Evolutionary conservation across 352 stramenopile species (phyloP).

Genomic region (Globisporangium camurandrum): DNA sequence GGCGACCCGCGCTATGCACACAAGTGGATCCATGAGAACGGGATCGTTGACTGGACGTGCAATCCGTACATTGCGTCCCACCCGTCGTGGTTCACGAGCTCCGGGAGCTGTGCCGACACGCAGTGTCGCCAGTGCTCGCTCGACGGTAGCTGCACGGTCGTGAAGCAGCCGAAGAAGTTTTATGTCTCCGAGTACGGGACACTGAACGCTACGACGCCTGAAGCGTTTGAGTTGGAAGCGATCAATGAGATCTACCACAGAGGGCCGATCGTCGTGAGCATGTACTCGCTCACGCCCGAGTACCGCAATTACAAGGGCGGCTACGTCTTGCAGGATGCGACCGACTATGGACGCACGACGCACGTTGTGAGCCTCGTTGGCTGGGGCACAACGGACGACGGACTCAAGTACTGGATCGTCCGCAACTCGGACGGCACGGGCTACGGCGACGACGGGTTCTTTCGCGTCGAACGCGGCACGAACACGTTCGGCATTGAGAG

Average conservation of each 20-base stretch:
- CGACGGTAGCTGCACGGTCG: slow-evolving; percentile 46
- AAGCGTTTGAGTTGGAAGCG: slow-evolving; percentile 62
- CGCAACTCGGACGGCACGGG: slow-evolving; percentile 88
- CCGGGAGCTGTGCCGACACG: slow-evolving; percentile 40
- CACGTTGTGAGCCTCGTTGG: slow-evolving; percentile 95
- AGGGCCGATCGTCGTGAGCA: slow-evolving; percentile 91
- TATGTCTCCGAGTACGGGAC: slow-evolving; percentile 68
- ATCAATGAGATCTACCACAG: slow-evolving; percentile 97
- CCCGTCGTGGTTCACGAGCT: slow-evolving; percentile 58
- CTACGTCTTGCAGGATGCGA: slow-evolving; percentile 85
- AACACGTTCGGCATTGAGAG: slow-evolving; percentile 79
- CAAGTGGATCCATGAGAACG: slow-evolving; percentile 81
- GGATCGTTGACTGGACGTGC: slow-evolving; percentile 74
- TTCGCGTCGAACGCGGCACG: slow-evolving; percentile 52
- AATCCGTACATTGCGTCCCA: slow-evolving; percentile 79
- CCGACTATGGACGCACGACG: slow-evolving; percentile 58
- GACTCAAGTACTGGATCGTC: slow-evolving; percentile 95
- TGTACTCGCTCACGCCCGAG: slow-evolving; percentile 74
- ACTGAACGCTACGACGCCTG: slow-evolving; percentile 55
- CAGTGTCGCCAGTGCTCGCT: slow-evolving; percentile 65
- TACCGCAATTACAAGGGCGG: slow-evolving; percentile 88
- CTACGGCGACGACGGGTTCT: slow-evolving; percentile 70
- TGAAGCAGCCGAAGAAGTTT: slow-evolving; percentile 56
- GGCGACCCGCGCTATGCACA: slow-evolving; percentile 74
- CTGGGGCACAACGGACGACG: slow-evolving; percentile 84